A percentile compares a stretch with the other conserved stretches of the same genome.
Conservation (phyloP, 75 land plant species). For the Picea glauca region DNA sequence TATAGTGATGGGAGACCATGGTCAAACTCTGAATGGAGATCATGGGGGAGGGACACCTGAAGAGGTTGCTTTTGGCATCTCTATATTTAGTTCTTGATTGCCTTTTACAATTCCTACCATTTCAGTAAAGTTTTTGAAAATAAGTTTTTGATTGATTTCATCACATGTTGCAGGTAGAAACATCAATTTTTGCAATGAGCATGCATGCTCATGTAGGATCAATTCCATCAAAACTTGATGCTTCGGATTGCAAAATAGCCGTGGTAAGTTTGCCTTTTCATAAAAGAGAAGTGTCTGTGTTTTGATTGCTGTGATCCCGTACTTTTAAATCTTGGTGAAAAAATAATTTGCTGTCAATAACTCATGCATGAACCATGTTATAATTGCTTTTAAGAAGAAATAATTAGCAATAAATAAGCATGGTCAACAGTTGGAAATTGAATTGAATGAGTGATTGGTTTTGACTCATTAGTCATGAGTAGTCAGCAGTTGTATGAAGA, state of each 20-base stretch:
- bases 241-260: constrained; percentile 31
- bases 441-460: too few species aligned
- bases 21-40: constrained; percentile 97
- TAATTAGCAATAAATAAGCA: not conserved
- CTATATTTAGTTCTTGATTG: not conserved
- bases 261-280: constrained; percentile 32
- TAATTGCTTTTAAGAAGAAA: not conserved
- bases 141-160: not conserved
- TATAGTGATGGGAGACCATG: constrained; percentile 98
- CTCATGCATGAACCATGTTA: not conserved
- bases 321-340: not conserved
- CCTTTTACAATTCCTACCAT: not conserved
- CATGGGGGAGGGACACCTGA: constrained; percentile 98
- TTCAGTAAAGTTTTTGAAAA: not conserved
- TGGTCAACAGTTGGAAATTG: too few species aligned
- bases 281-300: not conserved
- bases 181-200: constrained; percentile 74
- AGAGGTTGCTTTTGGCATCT: constrained; percentile 53
- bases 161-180: constrained; percentile 61
- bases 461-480: too few species aligned
- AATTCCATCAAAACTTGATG: constrained; percentile 33
- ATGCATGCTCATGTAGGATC: constrained; percentile 38
- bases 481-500: too few species aligned
- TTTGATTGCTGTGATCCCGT: not conserved
- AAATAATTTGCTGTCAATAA: not conserved